Evolutionary conservation across 73 alveolate genomes (phyloP).

Genomic region (Durusdinium trenchii): DNA sequence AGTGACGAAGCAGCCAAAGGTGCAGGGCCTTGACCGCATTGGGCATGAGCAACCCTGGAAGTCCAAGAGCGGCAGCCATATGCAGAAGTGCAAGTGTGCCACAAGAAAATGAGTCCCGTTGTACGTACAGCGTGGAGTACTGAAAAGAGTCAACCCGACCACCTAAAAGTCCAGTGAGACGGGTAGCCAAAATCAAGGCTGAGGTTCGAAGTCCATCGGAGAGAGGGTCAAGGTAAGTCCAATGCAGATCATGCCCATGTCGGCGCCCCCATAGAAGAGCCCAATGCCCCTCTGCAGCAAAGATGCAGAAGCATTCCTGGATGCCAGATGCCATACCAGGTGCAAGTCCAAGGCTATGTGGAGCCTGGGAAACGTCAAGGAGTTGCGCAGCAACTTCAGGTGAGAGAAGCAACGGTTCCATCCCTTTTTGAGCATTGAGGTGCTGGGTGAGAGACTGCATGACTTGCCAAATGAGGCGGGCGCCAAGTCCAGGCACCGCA

Average conservation of each 20-base stretch:
- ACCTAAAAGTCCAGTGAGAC: no score
- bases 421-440: neutral
- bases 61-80: no score
- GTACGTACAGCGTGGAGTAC: no score
- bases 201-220: slow-evolving; percentile 31
- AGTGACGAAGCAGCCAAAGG: no score
- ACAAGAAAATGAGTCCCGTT: no score
- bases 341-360: neutral
- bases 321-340: neutral
- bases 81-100: no score
- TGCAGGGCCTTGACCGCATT: no score
- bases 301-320: neutral
- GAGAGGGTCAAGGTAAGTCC: slow-evolving; percentile 34
- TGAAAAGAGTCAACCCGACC: no score
- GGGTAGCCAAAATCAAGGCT: no score
- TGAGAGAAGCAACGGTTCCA: neutral
- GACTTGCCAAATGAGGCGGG: neutral
- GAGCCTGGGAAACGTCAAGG: neutral
- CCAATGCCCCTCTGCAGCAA: neutral
- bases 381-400: neutral
- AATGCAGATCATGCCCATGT: neutral
- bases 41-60: no score
- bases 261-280: neutral
- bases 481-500: neutral
- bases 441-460: neutral